Evolutionary conservation across 768 basidiomycete species (phyloP), one percentile per base, ranked within the genome.

Genomic region (Cubamyces lactineus): DNA sequence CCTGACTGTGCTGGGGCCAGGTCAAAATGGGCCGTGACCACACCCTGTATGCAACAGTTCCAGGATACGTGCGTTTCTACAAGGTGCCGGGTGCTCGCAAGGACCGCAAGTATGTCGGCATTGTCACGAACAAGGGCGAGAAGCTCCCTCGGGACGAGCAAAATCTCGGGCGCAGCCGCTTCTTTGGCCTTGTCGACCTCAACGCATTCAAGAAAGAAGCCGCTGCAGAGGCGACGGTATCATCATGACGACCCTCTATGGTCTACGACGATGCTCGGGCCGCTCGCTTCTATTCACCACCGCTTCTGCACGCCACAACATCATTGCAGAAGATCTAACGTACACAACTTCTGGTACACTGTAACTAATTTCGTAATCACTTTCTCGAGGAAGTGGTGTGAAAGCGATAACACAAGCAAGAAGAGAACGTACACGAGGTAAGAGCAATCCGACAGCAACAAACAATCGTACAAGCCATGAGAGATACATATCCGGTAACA

Each of bases 1-100:
- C 28, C 39, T 61, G 13, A n/a, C 21, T 34, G 26, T 19, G 17
- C 41, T 24, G 21, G 53, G 19, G 26, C 11, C 56, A 96, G 93
- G 94, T 98, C 56, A 86, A 86, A 66, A 88, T 93, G 73, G 97
- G 96, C 21, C 86, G 89, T 59, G 97, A 99, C 76, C 95, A 98
- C 76, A 98, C 97, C 1, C 81, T 99, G 57, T 98, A 89, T 71
- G 96, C 97, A 24, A 80, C 85, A 2, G 87, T 87, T 5, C 96
- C 96, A 0, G 97, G 97, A 13, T 94, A 85, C 71, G 92, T 99
- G 41, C 92, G 94, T 43, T 98, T 95, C 77, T 99, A 97, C 86
- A 89, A 87, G 74, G 79, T 86, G 72, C 89, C 87, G 59, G 86
- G 85, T 78, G 82, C 86, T 79, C 81, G 86, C 28, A 82, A 85